Conservation (phyloP, 129 eudicot species). For the Arctium minus region DNA sequence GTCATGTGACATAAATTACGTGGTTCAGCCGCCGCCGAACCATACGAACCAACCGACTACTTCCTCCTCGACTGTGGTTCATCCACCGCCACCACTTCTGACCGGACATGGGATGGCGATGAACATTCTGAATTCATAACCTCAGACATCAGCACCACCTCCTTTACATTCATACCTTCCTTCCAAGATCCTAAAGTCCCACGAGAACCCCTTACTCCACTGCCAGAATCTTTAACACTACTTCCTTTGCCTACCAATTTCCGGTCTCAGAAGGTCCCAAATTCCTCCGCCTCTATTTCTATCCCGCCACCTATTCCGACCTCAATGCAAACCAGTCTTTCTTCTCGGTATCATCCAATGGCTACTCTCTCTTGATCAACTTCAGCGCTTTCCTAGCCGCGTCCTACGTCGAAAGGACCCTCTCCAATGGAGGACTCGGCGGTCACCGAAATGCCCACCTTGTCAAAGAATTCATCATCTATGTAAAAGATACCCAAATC, state of each 20-base stretch:
- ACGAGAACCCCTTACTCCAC: slow-evolving; percentile 23
- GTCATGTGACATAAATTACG: not conserved
- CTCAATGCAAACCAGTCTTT: slow-evolving; percentile 10
- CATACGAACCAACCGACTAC: slow-evolving; percentile 23
- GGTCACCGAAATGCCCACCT: not conserved
- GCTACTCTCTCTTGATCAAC: slow-evolving; percentile 43
- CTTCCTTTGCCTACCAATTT: slow-evolving; percentile 45
- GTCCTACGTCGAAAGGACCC: not conserved
- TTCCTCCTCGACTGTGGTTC: slow-evolving; percentile 36
- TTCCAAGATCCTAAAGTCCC: slow-evolving; percentile 6
- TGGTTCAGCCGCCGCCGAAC: not conserved
- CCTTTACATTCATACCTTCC: slow-evolving; percentile 2
- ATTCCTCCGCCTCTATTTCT: slow-evolving; percentile 65
- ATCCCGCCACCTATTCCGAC: slow-evolving; percentile 31
- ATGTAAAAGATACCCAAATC: slow-evolving; percentile 6
- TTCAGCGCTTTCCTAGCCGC: slow-evolving; percentile 40
- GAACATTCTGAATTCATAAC: slow-evolving; percentile 11
- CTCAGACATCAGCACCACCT: slow-evolving; percentile 12
- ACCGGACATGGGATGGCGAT: slow-evolving; percentile 34
- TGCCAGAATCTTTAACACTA: slow-evolving; percentile 39
- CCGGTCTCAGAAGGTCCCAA: slow-evolving; percentile 40
- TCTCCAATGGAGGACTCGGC: not conserved
- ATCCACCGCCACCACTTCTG: slow-evolving; percentile 2
- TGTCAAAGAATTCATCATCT: slow-evolving; percentile 37
- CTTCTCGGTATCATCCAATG: slow-evolving; percentile 34